Conservation (phyloP, 257 asterid species). For the Verbascum thapsus region DNA sequence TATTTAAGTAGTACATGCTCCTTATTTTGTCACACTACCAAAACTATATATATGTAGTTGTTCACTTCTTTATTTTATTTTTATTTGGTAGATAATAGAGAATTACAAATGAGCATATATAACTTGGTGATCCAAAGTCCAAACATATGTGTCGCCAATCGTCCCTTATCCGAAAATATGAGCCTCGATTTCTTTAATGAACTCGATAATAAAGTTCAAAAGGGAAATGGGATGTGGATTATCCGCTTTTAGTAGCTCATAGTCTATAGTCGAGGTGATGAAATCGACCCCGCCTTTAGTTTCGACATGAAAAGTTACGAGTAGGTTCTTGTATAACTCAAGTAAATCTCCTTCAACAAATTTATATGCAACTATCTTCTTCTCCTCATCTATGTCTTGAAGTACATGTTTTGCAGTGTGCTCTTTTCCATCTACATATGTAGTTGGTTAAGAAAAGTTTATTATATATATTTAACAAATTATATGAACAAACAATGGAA, state of each 20-base stretch:
- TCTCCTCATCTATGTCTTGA: slow-evolving; percentile 22
- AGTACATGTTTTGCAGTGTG: slow-evolving; percentile 5
- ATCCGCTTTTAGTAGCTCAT: slow-evolving; percentile 14
- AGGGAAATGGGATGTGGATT: slow-evolving; percentile 15
- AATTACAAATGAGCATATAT: too few species aligned
- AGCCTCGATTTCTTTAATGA: slow-evolving; percentile 20
- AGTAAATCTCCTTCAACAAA: slow-evolving; percentile 19
- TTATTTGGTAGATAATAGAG: too few species aligned
- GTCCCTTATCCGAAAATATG: neutral
- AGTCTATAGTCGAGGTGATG: slow-evolving; percentile 25
- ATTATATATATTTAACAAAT: too few species aligned
- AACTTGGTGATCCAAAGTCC: too few species aligned
- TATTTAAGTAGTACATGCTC: too few species aligned
- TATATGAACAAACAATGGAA: too few species aligned
- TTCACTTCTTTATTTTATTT: too few species aligned
- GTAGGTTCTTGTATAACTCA: slow-evolving; percentile 14
- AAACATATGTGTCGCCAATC: too few species aligned
- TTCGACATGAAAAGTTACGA: neutral
- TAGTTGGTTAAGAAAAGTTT: too few species aligned
- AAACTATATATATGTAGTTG: too few species aligned
- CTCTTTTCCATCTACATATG: slow-evolving; percentile 17
- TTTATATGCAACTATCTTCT: neutral
- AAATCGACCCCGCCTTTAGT: neutral
- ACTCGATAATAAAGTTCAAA: slow-evolving; percentile 13
- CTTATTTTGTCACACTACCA: too few species aligned